phyloP scores from a whole-genome alignment of 2,329 filamentous ascomycete species.

The Alternaria ventricosa region DNA sequence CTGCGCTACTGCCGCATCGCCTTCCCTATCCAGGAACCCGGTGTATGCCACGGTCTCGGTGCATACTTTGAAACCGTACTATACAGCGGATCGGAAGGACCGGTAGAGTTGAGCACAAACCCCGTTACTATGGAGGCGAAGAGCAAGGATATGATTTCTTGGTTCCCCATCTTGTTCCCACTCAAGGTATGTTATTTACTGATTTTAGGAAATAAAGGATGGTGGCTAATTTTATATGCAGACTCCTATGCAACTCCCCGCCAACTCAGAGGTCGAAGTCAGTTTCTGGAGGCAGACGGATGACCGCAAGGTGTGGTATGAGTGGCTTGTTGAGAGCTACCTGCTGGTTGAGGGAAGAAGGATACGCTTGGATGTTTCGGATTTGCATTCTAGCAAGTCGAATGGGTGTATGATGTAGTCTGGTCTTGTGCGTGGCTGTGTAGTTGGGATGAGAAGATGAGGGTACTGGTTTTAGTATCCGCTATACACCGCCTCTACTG shows the following conservation, averaged over 20 bases:
- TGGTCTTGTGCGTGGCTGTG: background rate
- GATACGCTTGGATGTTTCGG: slow-evolving; percentile 66
- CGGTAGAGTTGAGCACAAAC: slow-evolving; percentile 88
- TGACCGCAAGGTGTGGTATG: slow-evolving; percentile 96
- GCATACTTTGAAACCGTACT: slow-evolving; percentile 98
- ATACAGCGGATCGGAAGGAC: slow-evolving; percentile 66
- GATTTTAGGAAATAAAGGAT: background rate
- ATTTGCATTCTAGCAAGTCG: slow-evolving; percentile 48
- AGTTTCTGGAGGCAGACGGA: slow-evolving; percentile 98
- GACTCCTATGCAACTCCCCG: slow-evolving; percentile 85
- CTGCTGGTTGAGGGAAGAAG: slow-evolving; percentile 66
- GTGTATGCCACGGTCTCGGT: slow-evolving; percentile 86
- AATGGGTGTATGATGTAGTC: slow-evolving; percentile 47
- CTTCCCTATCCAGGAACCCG: slow-evolving; percentile 79
- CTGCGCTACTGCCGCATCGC: slow-evolving; percentile 76
- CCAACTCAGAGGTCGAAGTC: slow-evolving; percentile 82
- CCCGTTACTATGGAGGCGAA: slow-evolving; percentile 90
- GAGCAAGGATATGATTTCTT: slow-evolving; percentile 97
- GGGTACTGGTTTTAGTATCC: background rate
- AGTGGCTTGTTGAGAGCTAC: slow-evolving; percentile 93
- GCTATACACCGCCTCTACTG: background rate
- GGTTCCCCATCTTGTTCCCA: slow-evolving; percentile 99
- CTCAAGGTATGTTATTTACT: slow-evolving; percentile 70
- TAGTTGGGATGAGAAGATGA: background rate
- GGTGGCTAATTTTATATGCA: slow-evolving; percentile 48